Evolutionary conservation across 306 rosid species (phyloP), one percentile per base, ranked within the genome.

Genomic region (Medicago arabica): DNA sequence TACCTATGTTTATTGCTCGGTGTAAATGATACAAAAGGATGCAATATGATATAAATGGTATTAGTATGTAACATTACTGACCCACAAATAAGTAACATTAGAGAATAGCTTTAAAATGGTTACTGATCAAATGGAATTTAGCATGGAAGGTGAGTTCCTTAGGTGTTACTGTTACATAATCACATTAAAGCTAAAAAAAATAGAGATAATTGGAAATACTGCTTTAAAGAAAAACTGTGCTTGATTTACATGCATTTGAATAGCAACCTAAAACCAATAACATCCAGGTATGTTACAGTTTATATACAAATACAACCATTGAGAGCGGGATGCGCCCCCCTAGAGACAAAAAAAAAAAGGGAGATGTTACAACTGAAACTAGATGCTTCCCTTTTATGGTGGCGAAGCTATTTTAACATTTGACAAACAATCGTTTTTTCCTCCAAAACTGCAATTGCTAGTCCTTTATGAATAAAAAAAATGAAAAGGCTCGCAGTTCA

Each of bases 371-470:
- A 71, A 25, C 18, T 17, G 66, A 36, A 77, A 67, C 54, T 77
- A 58, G 18, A 51, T 44, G 71, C 71, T 60, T 67, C 46, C 41
- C 19, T 62, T 67, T 59, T 50, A 17, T 36, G 75, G 49, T 8
- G 25, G 57, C 3, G 65, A 51, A 68, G 68, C 51, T 21, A 74
- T 78, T 76, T 67, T 17, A 55, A 61, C 50, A 55, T 46, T 62
- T 69, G 68, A 40, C 34, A 44, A 81, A 75, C 83, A 69, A 77
- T 28, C 40, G 67, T 58, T 40, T 57, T 43, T 50, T 55, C 55
- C 70, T 74, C 69, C 51, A 78, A 69, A 34, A 67, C 43, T 74
- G 72, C 61, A 83, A 21, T 44, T 55, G 83, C 72, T 36, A 65
- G 75, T 47, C 78, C 81, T 74, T 74, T 41, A 53, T 31, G 17